Conservation (phyloP, 2,329 filamentous ascomycete genomes). For the Byssoonygena ceratinophila region DNA sequence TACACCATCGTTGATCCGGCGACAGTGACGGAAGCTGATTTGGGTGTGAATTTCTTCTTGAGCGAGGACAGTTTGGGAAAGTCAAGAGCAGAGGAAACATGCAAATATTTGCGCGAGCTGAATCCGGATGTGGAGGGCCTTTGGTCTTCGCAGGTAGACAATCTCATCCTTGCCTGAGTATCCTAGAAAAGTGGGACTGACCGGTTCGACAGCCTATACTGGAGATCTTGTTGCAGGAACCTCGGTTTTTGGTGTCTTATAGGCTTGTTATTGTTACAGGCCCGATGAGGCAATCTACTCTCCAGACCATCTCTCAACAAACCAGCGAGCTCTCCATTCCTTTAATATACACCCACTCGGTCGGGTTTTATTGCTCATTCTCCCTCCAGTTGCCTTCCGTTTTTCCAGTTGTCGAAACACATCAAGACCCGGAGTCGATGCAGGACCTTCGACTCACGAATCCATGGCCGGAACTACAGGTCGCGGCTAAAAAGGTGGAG, state of each 20-base stretch:
- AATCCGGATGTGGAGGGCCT: conserved; percentile 84
- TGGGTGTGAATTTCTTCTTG: conserved; percentile 96
- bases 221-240: conserved; percentile 30
- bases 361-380: conserved; percentile 86
- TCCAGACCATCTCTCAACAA: conserved; percentile 42
- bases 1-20: conserved; percentile 84
- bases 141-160: conserved; percentile 48
- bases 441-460: conserved; percentile 73
- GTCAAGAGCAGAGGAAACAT: conserved; percentile 66
- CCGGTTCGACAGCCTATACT: conserved; percentile 24
- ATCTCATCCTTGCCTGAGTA: neutral
- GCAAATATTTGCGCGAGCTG: conserved; percentile 68
- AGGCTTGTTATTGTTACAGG: conserved; percentile 53
- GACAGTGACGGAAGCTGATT: conserved; percentile 64
- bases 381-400: conserved; percentile 64
- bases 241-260: conserved; percentile 38
- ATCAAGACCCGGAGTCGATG: conserved; percentile 75
- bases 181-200: neutral
- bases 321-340: conserved; percentile 54
- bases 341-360: conserved; percentile 72
- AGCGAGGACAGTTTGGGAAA: conserved; percentile 67
- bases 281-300: conserved; percentile 45
- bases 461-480: conserved; percentile 72
- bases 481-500: conserved; percentile 54
- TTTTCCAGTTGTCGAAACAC: conserved; percentile 90